These are phyloP conservation scores for Eragrostis nindensis DNA, from an alignment of 176 grass and related monocot species.

Conservation along the genomic window DNA sequence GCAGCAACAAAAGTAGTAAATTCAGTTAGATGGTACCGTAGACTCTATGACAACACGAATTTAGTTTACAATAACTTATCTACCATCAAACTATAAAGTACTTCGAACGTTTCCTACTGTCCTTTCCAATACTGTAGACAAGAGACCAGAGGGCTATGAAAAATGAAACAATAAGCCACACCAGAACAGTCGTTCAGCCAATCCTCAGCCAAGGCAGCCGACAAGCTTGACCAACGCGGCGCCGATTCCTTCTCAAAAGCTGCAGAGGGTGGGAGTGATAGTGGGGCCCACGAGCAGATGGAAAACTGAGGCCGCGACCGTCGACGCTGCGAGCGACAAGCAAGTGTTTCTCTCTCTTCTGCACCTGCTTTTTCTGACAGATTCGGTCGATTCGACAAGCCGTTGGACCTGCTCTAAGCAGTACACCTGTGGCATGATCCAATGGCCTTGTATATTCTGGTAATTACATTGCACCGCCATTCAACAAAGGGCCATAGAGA, in stretches of 20 bases:
- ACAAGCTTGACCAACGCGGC: too few relatives aligned
- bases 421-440: conserved; percentile 5
- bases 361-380: too few relatives aligned
- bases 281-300: too few relatives aligned
- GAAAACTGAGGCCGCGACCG: too few relatives aligned
- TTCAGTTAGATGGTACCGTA: neutral
- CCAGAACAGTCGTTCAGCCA: too few relatives aligned
- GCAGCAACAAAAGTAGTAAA: neutral
- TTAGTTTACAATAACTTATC: neutral
- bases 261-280: too few relatives aligned
- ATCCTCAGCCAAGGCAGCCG: too few relatives aligned
- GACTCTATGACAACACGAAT: neutral
- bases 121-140: neutral
- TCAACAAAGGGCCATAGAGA: conserved; percentile 4
- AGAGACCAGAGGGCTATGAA: neutral
- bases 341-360: too few relatives aligned
- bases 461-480: conserved; percentile 31
- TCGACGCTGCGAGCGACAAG: too few relatives aligned
- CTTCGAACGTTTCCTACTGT: neutral
- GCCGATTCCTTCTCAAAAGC: too few relatives aligned
- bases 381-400: too few relatives aligned
- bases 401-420: neutral
- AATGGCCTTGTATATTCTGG: neutral
- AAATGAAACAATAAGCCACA: neutral
- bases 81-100: neutral